Conservation (phyloP, 129 eudicot species). For the Rutidosis leptorrhynchoides region DNA sequence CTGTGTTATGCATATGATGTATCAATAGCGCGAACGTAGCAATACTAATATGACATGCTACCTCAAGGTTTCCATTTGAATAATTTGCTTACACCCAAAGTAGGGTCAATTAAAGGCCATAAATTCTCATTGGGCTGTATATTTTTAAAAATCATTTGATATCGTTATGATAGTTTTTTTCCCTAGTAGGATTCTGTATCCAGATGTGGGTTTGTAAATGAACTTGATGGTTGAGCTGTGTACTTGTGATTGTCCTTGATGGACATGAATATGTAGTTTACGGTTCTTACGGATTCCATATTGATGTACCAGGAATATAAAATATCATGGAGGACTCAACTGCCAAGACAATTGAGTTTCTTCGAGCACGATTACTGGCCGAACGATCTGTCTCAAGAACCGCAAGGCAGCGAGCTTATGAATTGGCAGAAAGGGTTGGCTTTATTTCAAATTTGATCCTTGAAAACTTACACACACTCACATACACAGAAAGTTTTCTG, state of each 20-base stretch:
- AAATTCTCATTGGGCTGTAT: neutral
- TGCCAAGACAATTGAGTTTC: slow-evolving; percentile 75
- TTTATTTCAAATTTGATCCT: slow-evolving; percentile 14
- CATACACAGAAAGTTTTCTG: neutral
- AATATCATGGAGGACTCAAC: slow-evolving; percentile 58
- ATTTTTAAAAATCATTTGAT: slow-evolving; percentile 3
- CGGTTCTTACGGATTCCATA: slow-evolving; percentile 17
- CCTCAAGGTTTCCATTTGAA: no score
- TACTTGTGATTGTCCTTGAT: neutral
- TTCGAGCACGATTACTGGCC: slow-evolving; percentile 75
- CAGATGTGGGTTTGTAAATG: neutral
- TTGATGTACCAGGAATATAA: slow-evolving; percentile 40
- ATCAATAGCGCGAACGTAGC: no score
- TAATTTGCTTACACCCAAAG: no score
- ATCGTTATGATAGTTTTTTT: neutral
- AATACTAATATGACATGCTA: no score
- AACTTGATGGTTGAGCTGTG: slow-evolving; percentile 2
- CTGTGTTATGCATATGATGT: no score
- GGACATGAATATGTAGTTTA: neutral
- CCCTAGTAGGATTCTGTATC: no score
- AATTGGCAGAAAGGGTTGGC: slow-evolving; percentile 84
- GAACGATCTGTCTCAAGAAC: slow-evolving; percentile 89
- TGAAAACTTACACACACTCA: neutral
- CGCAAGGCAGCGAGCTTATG: slow-evolving; percentile 79
- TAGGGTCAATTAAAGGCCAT: no score